Evolutionary conservation across 139 green algal genomes (phyloP).

Genomic region (Micractinium conductrix): DNA sequence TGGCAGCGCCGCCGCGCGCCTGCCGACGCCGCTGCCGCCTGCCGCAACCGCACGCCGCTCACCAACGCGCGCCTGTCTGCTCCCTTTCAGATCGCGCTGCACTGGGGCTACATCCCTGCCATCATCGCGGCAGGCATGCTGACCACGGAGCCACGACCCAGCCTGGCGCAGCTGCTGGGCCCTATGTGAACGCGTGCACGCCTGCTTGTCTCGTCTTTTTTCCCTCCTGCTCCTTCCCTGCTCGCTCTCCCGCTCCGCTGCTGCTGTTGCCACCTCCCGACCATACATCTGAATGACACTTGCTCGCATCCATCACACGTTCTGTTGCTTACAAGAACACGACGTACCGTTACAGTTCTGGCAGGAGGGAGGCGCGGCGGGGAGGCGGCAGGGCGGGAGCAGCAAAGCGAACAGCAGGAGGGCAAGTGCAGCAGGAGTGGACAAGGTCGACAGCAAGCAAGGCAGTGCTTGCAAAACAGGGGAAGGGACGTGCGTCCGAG

Average conservation of each 20-base stretch:
- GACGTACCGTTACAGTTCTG: too few species aligned
- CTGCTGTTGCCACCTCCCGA: background rate
- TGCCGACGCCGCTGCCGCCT: background rate
- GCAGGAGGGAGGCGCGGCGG: too few species aligned
- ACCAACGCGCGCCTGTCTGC: too few species aligned
- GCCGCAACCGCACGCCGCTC: background rate
- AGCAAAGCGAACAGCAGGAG: too few species aligned
- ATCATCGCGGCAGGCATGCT: conserved; percentile 71
- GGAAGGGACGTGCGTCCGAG: too few species aligned
- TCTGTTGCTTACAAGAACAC: too few species aligned
- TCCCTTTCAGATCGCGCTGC: conserved; percentile 7
- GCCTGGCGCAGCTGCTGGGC: conserved; percentile 62
- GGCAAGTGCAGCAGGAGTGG: too few species aligned
- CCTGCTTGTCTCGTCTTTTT: background rate
- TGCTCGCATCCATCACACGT: too few species aligned
- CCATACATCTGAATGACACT: too few species aligned
- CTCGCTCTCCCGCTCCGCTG: background rate
- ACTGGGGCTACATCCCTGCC: conserved; percentile 64
- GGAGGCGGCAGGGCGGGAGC: background rate
- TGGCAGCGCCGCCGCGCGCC: background rate
- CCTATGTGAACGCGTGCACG: conserved; percentile 46
- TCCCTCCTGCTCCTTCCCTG: background rate
- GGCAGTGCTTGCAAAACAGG: too few species aligned
- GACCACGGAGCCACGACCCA: conserved; percentile 65
- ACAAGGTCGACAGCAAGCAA: too few species aligned